Conservation (phyloP, 495 filamentous ascomycete species). For the Lophium mytilinum region DNA sequence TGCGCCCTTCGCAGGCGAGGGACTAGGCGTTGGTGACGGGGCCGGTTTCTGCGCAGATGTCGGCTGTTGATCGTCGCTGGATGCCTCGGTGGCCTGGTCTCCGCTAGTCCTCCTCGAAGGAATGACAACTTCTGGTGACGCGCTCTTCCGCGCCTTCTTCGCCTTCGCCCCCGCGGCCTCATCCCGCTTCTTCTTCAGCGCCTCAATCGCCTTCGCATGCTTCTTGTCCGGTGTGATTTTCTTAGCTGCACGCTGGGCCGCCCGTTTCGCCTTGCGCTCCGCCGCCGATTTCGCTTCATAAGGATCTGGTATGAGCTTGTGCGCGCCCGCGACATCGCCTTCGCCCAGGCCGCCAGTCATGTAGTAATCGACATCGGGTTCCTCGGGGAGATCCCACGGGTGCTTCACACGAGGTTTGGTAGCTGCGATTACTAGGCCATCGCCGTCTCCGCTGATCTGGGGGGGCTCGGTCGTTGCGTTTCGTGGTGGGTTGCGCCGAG, state of each 20-base stretch:
- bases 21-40: neutral
- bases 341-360: slow-evolving; percentile 25
- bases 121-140: neutral
- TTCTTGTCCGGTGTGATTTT: neutral
- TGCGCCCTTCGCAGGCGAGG: neutral
- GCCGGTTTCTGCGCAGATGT: neutral
- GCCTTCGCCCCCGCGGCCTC: slow-evolving; percentile 8
- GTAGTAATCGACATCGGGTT: slow-evolving; percentile 9
- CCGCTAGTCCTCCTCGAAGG: neutral
- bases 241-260: neutral
- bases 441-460: slow-evolving; percentile 23
- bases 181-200: slow-evolving; percentile 4
- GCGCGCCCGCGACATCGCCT: slow-evolving; percentile 5
- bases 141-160: neutral
- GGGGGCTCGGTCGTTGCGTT: neutral
- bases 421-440: slow-evolving; percentile 21
- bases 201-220: slow-evolving; percentile 3
- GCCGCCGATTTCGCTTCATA: neutral
- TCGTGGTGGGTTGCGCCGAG: slow-evolving; percentile 4
- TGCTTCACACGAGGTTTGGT: slow-evolving; percentile 1
- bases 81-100: neutral
- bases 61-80: neutral
- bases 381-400: slow-evolving; percentile 4
- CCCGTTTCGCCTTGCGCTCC: neutral
- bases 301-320: neutral